phyloP scores from a whole-genome alignment of 495 filamentous ascomycete species.

The Trichoderma reesei region DNA sequence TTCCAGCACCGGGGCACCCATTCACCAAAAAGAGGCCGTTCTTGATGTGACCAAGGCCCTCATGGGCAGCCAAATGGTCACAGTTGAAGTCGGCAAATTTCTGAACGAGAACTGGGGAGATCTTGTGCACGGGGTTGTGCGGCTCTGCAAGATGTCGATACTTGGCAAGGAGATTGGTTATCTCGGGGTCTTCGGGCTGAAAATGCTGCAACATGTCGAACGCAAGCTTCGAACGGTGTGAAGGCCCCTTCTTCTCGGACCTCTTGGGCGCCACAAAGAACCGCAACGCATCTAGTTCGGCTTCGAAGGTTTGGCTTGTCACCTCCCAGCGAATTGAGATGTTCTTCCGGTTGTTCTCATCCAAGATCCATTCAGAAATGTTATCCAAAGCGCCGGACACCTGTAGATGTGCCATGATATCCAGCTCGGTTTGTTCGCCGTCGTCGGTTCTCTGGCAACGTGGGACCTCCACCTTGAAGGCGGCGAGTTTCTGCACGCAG shows the following conservation, averaged over 20 bases:
- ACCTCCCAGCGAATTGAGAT: not conserved
- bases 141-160: not conserved
- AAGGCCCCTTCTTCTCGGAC: not conserved
- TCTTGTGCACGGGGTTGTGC: not conserved
- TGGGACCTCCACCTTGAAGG: conserved; percentile 8
- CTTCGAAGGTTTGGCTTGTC: not conserved
- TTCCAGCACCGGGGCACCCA: conserved; percentile 21
- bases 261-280: not conserved
- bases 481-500: not conserved
- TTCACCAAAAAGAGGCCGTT: conserved; percentile 17
- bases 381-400: not conserved
- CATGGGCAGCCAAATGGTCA: conserved; percentile 1
- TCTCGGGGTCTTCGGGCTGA: not conserved
- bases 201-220: conserved; percentile 5
- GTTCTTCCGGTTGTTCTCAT: not conserved
- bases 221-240: not conserved
- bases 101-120: not conserved
- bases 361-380: not conserved
- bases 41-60: conserved; percentile 13
- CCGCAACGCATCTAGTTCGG: conserved; percentile 1
- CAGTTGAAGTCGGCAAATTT: not conserved
- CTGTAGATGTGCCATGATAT: not conserved
- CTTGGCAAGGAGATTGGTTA: not conserved
- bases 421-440: not conserved
- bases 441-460: not conserved